Percentiles rank a stretch among this genome's conserved stretches.
phyloP scores from a whole-genome alignment of 495 filamentous ascomycete genomes.

The Hypoxylon intermedium region DNA sequence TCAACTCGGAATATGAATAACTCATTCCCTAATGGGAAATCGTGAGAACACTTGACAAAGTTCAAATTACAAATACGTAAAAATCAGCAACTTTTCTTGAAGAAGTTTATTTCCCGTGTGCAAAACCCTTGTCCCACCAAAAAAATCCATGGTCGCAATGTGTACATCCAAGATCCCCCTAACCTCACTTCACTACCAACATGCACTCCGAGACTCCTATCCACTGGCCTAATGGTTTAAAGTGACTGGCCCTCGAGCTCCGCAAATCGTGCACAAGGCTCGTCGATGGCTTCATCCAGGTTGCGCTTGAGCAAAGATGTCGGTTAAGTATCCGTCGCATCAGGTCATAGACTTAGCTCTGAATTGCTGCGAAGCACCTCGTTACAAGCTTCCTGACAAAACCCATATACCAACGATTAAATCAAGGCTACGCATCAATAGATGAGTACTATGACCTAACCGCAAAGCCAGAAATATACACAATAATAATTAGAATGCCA shows the following conservation, averaged over 20 bases:
- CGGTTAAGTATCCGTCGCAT: constrained; percentile 11
- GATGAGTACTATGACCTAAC: constrained; percentile 13
- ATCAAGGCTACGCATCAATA: neutral
- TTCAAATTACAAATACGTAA: constrained; percentile 18
- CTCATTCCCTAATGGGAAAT: neutral
- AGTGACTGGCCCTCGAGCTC: neutral
- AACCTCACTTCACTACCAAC: constrained; percentile 11
- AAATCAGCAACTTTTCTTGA: constrained; percentile 16
- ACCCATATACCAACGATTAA: constrained; percentile 1
- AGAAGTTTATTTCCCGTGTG: constrained; percentile 16
- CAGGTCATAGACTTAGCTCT: constrained; percentile 15
- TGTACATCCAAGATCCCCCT: constrained; percentile 9
- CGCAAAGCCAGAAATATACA: constrained; percentile 42
- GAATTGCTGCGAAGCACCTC: constrained; percentile 20
- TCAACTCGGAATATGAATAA: neutral
- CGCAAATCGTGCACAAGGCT: constrained; percentile 7
- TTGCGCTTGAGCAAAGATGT: constrained; percentile 5
- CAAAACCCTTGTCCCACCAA: constrained; percentile 15
- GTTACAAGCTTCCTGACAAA: constrained; percentile 12
- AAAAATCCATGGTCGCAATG: constrained; percentile 10
- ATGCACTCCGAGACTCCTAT: constrained; percentile 23
- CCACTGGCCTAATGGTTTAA: constrained; percentile 16
- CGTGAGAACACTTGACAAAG: constrained; percentile 6
- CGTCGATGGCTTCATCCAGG: constrained; percentile 13
- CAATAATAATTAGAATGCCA: constrained; percentile 45